These are phyloP conservation scores for Sporisorium reilianum DNA, from an alignment of 1,284 basidiomycete genomes.

Conservation along the genomic window DNA sequence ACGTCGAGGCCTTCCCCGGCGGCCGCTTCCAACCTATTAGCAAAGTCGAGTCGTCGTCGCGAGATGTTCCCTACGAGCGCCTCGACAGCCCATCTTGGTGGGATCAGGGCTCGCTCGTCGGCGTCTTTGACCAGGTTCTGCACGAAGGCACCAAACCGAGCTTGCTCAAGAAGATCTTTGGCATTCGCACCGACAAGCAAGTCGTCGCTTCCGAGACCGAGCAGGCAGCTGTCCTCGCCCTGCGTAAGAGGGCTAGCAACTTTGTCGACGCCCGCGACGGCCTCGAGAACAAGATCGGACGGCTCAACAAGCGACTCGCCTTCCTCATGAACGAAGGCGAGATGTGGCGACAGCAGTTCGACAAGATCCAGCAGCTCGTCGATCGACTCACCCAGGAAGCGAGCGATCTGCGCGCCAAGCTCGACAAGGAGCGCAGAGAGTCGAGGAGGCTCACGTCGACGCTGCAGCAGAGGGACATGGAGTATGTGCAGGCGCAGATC, in stretches of 20 bases:
- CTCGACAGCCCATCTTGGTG: conserved; percentile 89
- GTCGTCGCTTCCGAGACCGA: conserved; percentile 56
- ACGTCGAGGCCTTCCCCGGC: conserved; percentile 93
- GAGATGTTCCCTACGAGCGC: conserved; percentile 85
- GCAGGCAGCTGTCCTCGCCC: conserved; percentile 55
- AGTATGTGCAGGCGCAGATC: conserved; percentile 58
- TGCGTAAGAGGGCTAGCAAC: conserved; percentile 80
- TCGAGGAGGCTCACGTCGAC: conserved; percentile 78
- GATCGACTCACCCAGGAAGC: conserved; percentile 84
- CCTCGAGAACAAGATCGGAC: conserved; percentile 81
- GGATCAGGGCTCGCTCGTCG: conserved; percentile 87
- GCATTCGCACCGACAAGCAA: conserved; percentile 48
- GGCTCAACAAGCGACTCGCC: conserved; percentile 77
- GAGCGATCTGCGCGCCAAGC: conserved; percentile 82
- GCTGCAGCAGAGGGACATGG: conserved; percentile 59
- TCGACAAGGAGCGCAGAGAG: conserved; percentile 87
- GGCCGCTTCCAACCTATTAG: conserved; percentile 73
- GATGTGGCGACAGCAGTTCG: conserved; percentile 87
- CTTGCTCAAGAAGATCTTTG: conserved; percentile 57
- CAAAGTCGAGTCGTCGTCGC: conserved; percentile 81
- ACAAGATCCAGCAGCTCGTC: conserved; percentile 88
- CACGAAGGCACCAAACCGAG: conserved; percentile 57
- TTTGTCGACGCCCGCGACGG: conserved; percentile 82
- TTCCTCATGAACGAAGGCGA: conserved; percentile 91
- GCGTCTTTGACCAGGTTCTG: conserved; percentile 84